Evolutionary conservation across 306 rosid genomes (phyloP), one percentile per base, ranked within the genome.

Genomic region (Glycyrrhiza uralensis): DNA sequence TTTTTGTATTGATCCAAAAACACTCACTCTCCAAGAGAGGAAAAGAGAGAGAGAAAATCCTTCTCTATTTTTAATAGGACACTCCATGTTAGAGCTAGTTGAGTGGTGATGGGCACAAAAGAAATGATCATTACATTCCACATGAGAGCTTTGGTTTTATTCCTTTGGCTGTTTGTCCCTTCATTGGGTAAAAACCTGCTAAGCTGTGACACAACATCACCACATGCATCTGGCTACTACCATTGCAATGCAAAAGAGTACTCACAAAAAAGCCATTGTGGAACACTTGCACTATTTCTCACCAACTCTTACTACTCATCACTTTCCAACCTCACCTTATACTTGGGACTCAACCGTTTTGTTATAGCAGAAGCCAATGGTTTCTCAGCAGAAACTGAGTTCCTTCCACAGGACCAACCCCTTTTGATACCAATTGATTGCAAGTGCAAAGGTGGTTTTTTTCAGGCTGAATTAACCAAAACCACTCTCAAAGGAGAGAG

Each of bases 361-460:
- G 69, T 64, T 17, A 52, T 89, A 69, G 89, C 94, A 61, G 73
- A 83, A 59, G 84, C 89, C 18, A 87, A 89, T 69, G 89, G 90
- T 19, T 86, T 91, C 68, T 86, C 98, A 28, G 74, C 85, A 20
- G 84, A 85, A 69, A 87, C 91, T 4, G 87, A 94, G 63, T 75
- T 85, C 49, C 84, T 94, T 39, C 80, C 86, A 1, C 60, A 23
- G 20, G 64, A 86, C 3, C 92, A 84, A 12, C 91, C 92, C 73
- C 80, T 94, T 73, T 35, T 89, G 39, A 83, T 94, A 55, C 98
- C 96, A 19, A 87, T 94, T 70, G 74, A 85, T 18, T 93, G 98
- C 55, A 81, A 74, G 7, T 94, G 96, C 87, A 85, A 44, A 38
- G 76, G 66, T 24, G 84, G 89, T 6, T 59, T 80, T 73, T 93